phyloP scores from a whole-genome alignment of 306 rosid genomes.

The Hippophae rhamnoides region DNA sequence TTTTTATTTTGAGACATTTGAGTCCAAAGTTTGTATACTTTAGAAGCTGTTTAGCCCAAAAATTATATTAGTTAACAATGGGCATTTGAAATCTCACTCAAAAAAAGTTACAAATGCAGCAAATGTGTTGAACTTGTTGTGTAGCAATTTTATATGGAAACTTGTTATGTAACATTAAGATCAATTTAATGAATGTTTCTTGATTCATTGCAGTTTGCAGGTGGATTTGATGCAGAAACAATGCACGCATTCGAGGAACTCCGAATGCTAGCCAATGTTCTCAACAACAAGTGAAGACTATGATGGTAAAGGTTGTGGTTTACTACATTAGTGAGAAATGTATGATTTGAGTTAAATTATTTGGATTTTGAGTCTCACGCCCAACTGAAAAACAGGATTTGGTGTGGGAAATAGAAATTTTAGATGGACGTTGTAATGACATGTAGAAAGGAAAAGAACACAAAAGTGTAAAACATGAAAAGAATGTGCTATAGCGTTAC shows the following conservation, averaged over 20 bases:
- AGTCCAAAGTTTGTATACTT: too few species aligned
- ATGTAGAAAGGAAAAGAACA: too few species aligned
- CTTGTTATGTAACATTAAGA: not conserved
- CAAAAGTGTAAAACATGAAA: too few species aligned
- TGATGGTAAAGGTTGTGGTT: slow-evolving; percentile 10
- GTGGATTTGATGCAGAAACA: slow-evolving; percentile 97
- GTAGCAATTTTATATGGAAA: not conserved
- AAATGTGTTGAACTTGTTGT: not conserved
- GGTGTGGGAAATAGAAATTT: too few species aligned
- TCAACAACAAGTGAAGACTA: slow-evolving; percentile 48
- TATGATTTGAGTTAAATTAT: not conserved
- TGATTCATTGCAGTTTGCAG: slow-evolving; percentile 72
- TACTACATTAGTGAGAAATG: slow-evolving; percentile 32
- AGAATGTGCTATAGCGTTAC: too few species aligned
- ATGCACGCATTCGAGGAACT: slow-evolving; percentile 94
- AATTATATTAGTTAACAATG: too few species aligned
- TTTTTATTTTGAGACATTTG: too few species aligned
- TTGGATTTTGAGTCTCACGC: too few species aligned
- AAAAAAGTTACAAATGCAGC: not conserved
- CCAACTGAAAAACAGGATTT: too few species aligned
- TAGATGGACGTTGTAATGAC: too few species aligned
- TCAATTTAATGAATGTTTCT: slow-evolving; percentile 7
- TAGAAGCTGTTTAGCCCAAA: too few species aligned
- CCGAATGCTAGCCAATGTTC: slow-evolving; percentile 81
- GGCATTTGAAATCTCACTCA: too few species aligned